Evolutionary conservation across 2,329 filamentous ascomycete genomes (phyloP).

Genomic region (Ophiostoma ulmi): DNA sequence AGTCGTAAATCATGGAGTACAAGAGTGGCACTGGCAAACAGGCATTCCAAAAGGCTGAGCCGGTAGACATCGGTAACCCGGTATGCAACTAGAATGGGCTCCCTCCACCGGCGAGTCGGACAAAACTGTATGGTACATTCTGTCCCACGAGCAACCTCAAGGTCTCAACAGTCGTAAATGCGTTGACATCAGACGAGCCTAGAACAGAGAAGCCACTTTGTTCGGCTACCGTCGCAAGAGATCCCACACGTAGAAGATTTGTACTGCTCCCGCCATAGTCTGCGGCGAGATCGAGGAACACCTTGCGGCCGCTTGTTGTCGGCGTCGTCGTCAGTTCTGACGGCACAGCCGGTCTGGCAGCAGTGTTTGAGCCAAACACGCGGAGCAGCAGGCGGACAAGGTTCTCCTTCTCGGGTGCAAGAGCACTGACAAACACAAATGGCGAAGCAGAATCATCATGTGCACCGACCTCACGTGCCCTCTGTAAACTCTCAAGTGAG

Average conservation of each 20-base stretch:
- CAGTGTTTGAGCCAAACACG: constrained; percentile 53
- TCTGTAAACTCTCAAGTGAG: constrained; percentile 59
- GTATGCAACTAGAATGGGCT: constrained; percentile 39
- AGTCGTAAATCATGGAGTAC: not conserved
- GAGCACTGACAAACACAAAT: constrained; percentile 74
- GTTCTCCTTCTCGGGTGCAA: constrained; percentile 72
- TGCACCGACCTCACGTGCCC: constrained; percentile 44
- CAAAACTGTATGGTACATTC: constrained; percentile 84
- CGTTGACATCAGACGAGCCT: constrained; percentile 71
- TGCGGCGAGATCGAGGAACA: constrained; percentile 75
- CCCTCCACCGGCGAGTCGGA: constrained; percentile 61
- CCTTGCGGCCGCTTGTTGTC: constrained; percentile 48
- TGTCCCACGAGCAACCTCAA: constrained; percentile 73
- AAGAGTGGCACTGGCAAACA: not conserved
- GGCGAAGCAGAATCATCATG: constrained; percentile 50
- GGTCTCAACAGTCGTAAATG: constrained; percentile 80
- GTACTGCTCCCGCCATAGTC: constrained; percentile 33
- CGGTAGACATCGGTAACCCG: too few species aligned
- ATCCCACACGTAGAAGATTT: constrained; percentile 52
- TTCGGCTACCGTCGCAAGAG: constrained; percentile 65
- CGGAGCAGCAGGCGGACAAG: constrained; percentile 73
- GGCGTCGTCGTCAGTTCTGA: constrained; percentile 32
- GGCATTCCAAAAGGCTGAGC: not conserved
- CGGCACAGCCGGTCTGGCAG: constrained; percentile 21
- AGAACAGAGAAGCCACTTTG: constrained; percentile 75